Percentiles rank a stretch among this genome's conserved stretches.
phyloP scores from a whole-genome alignment of 768 basidiomycete genomes.

The Boletellus emodensis region DNA sequence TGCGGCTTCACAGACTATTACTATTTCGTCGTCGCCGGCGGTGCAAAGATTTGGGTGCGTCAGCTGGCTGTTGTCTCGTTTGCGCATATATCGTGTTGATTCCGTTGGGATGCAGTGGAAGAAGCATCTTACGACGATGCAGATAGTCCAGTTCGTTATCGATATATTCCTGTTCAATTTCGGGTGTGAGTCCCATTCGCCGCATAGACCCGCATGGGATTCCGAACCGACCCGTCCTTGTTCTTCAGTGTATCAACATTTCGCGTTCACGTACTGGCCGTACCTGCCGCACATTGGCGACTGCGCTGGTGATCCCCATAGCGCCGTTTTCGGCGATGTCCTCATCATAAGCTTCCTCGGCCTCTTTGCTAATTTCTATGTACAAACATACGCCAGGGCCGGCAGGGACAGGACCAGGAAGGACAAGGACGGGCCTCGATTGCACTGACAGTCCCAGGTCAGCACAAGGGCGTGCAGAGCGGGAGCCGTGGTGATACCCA shows the following conservation, averaged over 20 bases:
- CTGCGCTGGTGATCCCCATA: constrained; percentile 20
- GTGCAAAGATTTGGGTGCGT: constrained; percentile 23
- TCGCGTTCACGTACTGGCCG: constrained; percentile 24
- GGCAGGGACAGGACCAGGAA: neutral
- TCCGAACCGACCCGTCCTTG: neutral
- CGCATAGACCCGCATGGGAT: too few relatives aligned
- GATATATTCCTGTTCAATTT: constrained; percentile 21
- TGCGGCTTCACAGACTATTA: constrained; percentile 74
- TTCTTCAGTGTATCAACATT: constrained; percentile 24
- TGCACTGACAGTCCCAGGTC: too few relatives aligned
- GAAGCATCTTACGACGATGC: constrained; percentile 23
- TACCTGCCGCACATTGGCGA: constrained; percentile 24
- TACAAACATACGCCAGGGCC: constrained; percentile 11
- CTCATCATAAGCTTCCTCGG: constrained; percentile 20
- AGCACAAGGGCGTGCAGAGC: neutral
- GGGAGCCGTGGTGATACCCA: neutral
- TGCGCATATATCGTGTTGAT: neutral
- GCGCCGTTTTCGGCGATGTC: constrained; percentile 13
- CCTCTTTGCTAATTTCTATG: constrained; percentile 26
- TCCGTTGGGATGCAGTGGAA: constrained; percentile 21
- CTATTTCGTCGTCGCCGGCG: constrained; percentile 92
- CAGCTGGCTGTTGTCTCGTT: neutral
- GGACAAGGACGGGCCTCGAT: neutral
- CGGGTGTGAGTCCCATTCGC: constrained; percentile 15
- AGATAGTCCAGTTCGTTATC: constrained; percentile 26